Base-by-base conservation (phyloP, 176 grass and related monocot genomes). In the Melocanna baccifera region DNA sequence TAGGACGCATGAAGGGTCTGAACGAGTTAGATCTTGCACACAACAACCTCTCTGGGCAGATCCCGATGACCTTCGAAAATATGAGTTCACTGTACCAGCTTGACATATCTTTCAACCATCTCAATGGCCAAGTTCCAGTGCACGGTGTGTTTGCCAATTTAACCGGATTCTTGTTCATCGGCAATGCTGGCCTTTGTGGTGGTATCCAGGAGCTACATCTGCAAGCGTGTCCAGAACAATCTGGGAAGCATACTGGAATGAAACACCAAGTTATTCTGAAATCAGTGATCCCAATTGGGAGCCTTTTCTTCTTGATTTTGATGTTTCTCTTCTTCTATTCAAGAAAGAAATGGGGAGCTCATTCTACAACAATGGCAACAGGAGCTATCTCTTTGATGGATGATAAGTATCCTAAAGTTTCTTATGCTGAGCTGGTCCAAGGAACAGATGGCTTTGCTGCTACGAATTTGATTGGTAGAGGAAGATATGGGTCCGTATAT, bases 21-120 rank as follows among this genome's bases (percentile, higher is more conserved):
- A 8, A 67, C 34, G 36, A n/a, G 28, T 26, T 94, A 34, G 46
- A 94, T 81, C 86, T 94, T 83, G 83, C 88, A 28, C 40, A 12
- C n/a, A 94, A 91, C 9, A 81, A 86, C 28, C 84, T 94, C 25
- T 88, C 79, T n/a, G 92, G 86, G 2, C 19, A 42, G 3, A 88
- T 94, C 9, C 92, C 86, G 7, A 42, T 69, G 5, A 76, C 63
- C n/a, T 41, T 91, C 1, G 39, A 29, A 73, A 47, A 28, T 10
- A 76, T 88, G 58, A 28, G 9, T 10, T 80, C 53, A 7, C 53
- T 94, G 65, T 16, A 81, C 6, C 15, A 18, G 18, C 75, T 94
- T 18, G 84, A 94, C 37, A 4, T 94, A 5, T 91, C 89, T 8
- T 91, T 84, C 88, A 94, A 91, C 36, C 23, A 77, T 70, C 75